A percentile compares a stretch with the other conserved stretches of the same genome.
Conservation (phyloP, 768 basidiomycete genomes). For the Tricholoma sp. region DNA sequence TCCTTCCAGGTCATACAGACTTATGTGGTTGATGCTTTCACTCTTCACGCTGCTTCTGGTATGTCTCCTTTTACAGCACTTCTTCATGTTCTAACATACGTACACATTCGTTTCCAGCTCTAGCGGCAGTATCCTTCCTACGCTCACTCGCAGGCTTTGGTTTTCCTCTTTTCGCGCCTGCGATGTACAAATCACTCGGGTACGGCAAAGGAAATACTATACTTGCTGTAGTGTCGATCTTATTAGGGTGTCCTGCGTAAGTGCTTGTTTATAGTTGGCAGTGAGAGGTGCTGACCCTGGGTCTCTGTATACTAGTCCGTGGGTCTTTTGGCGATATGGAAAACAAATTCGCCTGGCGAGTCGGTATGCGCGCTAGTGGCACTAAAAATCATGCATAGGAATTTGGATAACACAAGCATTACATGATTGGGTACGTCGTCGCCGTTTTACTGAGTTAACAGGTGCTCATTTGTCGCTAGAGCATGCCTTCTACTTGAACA, state of each 20-base stretch:
- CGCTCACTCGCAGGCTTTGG: slow-evolving; percentile 67
- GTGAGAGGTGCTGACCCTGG: not conserved
- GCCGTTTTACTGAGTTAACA: too few relatives aligned
- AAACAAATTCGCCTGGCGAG: slow-evolving; percentile 46
- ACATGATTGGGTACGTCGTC: not conserved
- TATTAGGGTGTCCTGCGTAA: slow-evolving; percentile 57
- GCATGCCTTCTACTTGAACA: too few relatives aligned
- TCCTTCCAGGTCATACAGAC: slow-evolving; percentile 59
- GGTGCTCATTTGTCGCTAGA: too few relatives aligned
- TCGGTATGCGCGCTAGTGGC: slow-evolving; percentile 26
- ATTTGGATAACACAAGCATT: not conserved
- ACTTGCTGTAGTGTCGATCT: slow-evolving; percentile 53
- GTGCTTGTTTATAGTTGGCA: slow-evolving; percentile 10
- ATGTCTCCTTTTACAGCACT: slow-evolving; percentile 6
- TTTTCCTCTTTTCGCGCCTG: slow-evolving; percentile 74
- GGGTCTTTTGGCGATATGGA: slow-evolving; percentile 30
- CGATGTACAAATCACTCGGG: slow-evolving; percentile 61
- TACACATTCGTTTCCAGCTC: slow-evolving; percentile 28
- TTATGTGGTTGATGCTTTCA: slow-evolving; percentile 65
- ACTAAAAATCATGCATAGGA: not conserved
- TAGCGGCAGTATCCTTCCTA: slow-evolving; percentile 60
- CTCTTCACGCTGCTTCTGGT: slow-evolving; percentile 67
- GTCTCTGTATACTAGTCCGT: slow-evolving; percentile 19
- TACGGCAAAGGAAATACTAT: slow-evolving; percentile 69
- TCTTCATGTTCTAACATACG: not conserved